Evolutionary conservation across 1,139 yeast species (phyloP), one percentile per base, ranked within the genome.

Genomic region (Pichia terricola): DNA sequence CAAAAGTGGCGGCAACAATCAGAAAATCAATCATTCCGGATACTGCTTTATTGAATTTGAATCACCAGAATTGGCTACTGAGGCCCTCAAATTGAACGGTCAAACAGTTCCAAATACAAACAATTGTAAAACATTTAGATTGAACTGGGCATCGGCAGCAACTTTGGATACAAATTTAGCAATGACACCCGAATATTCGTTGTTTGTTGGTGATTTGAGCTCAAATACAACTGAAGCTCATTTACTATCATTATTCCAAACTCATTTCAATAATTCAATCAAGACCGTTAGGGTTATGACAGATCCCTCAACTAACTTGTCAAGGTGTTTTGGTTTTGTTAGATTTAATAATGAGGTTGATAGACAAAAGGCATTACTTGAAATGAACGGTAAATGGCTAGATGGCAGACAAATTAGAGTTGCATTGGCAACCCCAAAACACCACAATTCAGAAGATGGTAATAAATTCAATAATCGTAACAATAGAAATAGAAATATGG

Each of bases 241-340:
- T 47, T 68, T 88, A 33, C 72, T 77, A 48, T 80, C 82, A 38
- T 66, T 77, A 38, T 88, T 89, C 64, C 87, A 81, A 57, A 67
- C 77, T 22, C 73, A 77, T 47, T 88, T 75, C 62, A n/a, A n/a
- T n/a, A 78, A 82, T 6, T 79, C 89, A 34, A 81, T 89, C 43
- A 80, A 84, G 54, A 87, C 89, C 40, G 95, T 85, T 27, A 81
- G 88, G 57, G 85, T 89, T 46, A 87, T 88, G 91, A 68, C 79
- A 4, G 96, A 89, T 60, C 81, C 87, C 3, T 69, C 73, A 26
- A 77, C 94, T 3, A 84, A 83, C 22, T 69, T 73, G 26, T 81
- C 95, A 3, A 77, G 91, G 54, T 94, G 96, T 36, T 87, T 85
- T 64, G 97, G 96, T 1, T 88, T 89, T 63, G 91, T 88, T n/a